phyloP scores from a whole-genome alignment of 768 basidiomycete genomes.

The Pleurotus ostreatus region DNA sequence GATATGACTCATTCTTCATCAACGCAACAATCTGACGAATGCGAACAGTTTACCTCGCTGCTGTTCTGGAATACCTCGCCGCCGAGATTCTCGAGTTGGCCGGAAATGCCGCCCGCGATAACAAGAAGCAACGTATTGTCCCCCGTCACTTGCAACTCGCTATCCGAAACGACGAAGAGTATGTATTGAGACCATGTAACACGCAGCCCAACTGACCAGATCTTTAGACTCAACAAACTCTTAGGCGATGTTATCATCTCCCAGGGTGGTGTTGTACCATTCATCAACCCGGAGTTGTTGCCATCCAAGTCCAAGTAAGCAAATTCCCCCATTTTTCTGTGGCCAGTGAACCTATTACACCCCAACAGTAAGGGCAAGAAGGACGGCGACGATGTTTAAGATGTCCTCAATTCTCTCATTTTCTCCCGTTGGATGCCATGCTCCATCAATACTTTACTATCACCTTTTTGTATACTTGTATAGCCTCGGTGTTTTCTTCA shows the following conservation, averaged over 20 bases:
- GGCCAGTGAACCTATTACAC: not conserved
- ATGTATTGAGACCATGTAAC: conserved; percentile 11
- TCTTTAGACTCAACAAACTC: conserved; percentile 58
- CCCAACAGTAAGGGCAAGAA: conserved; percentile 1
- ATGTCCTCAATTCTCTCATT: not conserved
- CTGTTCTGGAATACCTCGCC: conserved; percentile 79
- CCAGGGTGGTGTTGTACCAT: conserved; percentile 90
- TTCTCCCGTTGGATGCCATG: too few relatives aligned
- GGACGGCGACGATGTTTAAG: conserved; percentile 1
- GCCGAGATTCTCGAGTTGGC: conserved; percentile 85
- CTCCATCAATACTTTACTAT: not conserved
- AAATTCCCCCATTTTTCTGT: not conserved
- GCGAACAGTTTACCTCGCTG: conserved; percentile 68
- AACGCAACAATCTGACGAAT: not conserved
- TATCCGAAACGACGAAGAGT: conserved; percentile 79
- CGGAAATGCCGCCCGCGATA: conserved; percentile 69
- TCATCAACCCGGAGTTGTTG: conserved; percentile 51
- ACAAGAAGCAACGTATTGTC: conserved; percentile 84
- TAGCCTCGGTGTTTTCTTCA: not conserved
- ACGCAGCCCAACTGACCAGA: conserved; percentile 5
- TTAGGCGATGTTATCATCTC: conserved; percentile 87
- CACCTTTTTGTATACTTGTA: conserved; percentile 2
- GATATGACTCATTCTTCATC: not conserved
- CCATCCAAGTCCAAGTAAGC: conserved; percentile 16
- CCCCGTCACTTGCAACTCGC: conserved; percentile 84